These are phyloP conservation scores for Limonium bicolor DNA, from an alignment of 148 eudicot species.

Conservation along the genomic window DNA sequence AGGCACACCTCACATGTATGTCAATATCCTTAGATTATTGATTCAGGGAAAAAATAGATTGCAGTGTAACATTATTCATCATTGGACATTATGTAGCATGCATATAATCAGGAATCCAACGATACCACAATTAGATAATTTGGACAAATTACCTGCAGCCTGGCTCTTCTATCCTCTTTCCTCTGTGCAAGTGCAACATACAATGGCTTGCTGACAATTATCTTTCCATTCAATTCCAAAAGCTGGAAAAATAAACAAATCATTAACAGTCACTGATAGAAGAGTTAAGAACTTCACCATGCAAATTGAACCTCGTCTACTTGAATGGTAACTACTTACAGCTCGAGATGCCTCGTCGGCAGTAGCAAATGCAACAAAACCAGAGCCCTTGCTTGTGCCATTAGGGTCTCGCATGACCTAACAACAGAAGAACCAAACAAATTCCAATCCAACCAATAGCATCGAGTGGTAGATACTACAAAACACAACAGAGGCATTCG, in stretches of 20 bases:
- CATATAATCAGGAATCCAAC: too few relatives aligned
- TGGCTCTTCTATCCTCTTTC: conserved; percentile 81
- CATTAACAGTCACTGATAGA: neutral
- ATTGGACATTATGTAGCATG: too few relatives aligned
- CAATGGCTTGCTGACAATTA: conserved; percentile 64
- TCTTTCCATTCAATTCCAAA: conserved; percentile 82
- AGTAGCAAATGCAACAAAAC: conserved; percentile 81
- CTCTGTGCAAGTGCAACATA: conserved; percentile 90
- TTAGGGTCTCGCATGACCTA: conserved; percentile 82
- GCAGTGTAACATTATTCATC: too few relatives aligned
- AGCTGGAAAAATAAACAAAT: conserved; percentile 24
- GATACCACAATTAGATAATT: too few relatives aligned
- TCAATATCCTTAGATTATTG: too few relatives aligned
- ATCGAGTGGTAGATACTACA: too few relatives aligned
- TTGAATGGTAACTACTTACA: too few relatives aligned
- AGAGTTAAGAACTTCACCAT: neutral
- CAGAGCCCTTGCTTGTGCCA: conserved; percentile 83
- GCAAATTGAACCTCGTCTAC: neutral
- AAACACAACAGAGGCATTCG: neutral
- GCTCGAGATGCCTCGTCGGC: conserved; percentile 90
- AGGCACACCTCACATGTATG: too few relatives aligned
- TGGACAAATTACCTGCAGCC: conserved; percentile 68
- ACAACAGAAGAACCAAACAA: conserved; percentile 8
- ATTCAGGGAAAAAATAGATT: too few relatives aligned
- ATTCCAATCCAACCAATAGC: too few relatives aligned